Conservation (phyloP, 768 basidiomycete species). For the Pulveroboletus ravenelii region DNA sequence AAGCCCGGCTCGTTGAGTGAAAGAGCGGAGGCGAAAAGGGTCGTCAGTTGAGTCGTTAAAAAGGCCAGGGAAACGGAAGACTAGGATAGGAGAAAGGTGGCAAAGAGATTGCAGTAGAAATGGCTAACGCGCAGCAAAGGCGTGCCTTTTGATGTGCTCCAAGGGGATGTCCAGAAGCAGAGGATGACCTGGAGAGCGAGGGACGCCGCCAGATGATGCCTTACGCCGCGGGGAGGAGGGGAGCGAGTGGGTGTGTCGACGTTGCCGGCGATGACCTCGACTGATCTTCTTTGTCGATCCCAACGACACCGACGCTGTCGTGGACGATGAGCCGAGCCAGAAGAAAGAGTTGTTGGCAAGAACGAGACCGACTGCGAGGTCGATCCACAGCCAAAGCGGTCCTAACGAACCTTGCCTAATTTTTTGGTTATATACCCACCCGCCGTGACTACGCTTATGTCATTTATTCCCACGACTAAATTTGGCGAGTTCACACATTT, state of each 20-base stretch:
- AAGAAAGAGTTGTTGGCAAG: conserved; percentile 33
- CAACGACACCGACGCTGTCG: conserved; percentile 43
- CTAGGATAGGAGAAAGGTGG: conserved; percentile 28
- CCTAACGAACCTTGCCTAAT: conserved; percentile 13
- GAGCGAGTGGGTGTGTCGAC: conserved; percentile 11
- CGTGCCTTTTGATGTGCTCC: conserved; percentile 71
- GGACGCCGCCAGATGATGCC: conserved; percentile 13
- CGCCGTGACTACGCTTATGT: conserved; percentile 18
- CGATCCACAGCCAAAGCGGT: conserved; percentile 42
- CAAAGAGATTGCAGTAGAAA: conserved; percentile 26
- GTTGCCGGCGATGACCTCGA: conserved; percentile 28
- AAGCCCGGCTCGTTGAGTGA: conserved; percentile 35
- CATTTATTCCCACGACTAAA: conserved; percentile 21
- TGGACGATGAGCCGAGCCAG: conserved; percentile 31
- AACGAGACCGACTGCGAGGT: conserved; percentile 43
- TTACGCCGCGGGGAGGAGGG: conserved; percentile 15
- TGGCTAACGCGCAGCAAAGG: conserved; percentile 92
- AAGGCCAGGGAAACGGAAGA: conserved; percentile 19
- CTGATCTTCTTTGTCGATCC: conserved; percentile 30
- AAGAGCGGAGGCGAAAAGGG: conserved; percentile 35
- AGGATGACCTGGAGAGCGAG: conserved; percentile 18
- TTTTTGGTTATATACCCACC: conserved; percentile 27
- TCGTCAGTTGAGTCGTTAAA: conserved; percentile 76
- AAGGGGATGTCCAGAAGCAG: conserved; percentile 26
- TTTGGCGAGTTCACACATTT: conserved; percentile 3